phyloP scores from a whole-genome alignment of 768 basidiomycete species.

The Xerocomellus chrysenteron region DNA sequence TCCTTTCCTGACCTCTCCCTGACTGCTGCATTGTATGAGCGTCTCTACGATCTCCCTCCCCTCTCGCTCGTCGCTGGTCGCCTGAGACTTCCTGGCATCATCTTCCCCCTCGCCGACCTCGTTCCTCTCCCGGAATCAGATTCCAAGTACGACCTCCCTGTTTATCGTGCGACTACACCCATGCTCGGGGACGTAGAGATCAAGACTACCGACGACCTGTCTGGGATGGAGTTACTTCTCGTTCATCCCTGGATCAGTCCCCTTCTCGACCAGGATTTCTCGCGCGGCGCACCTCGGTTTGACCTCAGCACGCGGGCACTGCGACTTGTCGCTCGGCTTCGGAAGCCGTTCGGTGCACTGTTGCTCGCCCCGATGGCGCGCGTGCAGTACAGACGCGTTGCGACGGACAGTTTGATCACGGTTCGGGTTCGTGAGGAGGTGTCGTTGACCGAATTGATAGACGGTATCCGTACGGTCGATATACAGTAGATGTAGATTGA shows the following conservation, averaged over 20 bases:
- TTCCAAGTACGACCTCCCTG: no score
- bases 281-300: background rate
- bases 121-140: no score
- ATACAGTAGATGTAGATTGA: background rate
- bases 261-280: slow-evolving; percentile 2
- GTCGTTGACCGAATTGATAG: background rate
- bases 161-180: slow-evolving; percentile 1
- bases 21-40: background rate
- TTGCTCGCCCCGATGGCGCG: background rate
- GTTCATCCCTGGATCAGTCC: slow-evolving; percentile 17
- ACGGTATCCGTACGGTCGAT: background rate
- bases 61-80: background rate
- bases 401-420: slow-evolving; percentile 8
- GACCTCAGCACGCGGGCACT: background rate
- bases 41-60: background rate
- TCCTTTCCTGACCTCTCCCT: slow-evolving; percentile 25
- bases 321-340: slow-evolving; percentile 1
- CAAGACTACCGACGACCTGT: slow-evolving; percentile 2
- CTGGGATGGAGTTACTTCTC: background rate
- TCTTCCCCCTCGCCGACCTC: background rate
- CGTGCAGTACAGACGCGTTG: slow-evolving; percentile 12
- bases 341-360: slow-evolving; percentile 5
- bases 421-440: background rate
- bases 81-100: slow-evolving; percentile 3
- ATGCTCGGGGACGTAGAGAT: slow-evolving; percentile 1